Conservation (phyloP, 2,329 filamentous ascomycete genomes). For the Aspergillus brasiliensis region DNA sequence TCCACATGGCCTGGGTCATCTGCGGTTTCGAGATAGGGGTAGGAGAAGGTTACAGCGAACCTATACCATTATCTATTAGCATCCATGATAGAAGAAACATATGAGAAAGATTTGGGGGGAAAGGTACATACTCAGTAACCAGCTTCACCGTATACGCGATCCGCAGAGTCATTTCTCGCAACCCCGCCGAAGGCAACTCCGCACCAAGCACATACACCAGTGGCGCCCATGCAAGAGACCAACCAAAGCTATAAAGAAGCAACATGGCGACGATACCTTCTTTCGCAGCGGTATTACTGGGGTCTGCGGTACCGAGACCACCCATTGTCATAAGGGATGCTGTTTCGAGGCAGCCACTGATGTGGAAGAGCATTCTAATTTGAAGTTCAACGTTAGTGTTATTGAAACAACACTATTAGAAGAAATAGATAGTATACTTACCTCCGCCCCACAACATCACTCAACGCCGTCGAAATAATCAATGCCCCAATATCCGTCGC, state of each 20-base stretch:
- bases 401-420: background rate
- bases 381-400: background rate
- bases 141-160: conserved; percentile 2
- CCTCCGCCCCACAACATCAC: background rate
- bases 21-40: conserved; percentile 3
- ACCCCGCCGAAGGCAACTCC: background rate
- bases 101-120: background rate
- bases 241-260: conserved; percentile 1
- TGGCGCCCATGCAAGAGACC: background rate
- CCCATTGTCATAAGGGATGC: background rate
- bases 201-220: conserved; percentile 1
- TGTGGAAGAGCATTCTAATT: conserved; percentile 1
- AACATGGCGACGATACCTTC: conserved; percentile 1
- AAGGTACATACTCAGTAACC: background rate
- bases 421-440: background rate
- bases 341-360: background rate
- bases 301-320: background rate
- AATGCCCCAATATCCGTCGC: background rate
- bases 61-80: background rate
- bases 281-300: background rate
- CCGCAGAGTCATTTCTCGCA: background rate
- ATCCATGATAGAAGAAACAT: background rate
- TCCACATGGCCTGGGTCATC: background rate
- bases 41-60: background rate
- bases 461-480: background rate